Percentiles rank a stretch among this genome's conserved stretches.
Conservation (phyloP, 306 rosid species). For the Pachyrhizus erosus region DNA sequence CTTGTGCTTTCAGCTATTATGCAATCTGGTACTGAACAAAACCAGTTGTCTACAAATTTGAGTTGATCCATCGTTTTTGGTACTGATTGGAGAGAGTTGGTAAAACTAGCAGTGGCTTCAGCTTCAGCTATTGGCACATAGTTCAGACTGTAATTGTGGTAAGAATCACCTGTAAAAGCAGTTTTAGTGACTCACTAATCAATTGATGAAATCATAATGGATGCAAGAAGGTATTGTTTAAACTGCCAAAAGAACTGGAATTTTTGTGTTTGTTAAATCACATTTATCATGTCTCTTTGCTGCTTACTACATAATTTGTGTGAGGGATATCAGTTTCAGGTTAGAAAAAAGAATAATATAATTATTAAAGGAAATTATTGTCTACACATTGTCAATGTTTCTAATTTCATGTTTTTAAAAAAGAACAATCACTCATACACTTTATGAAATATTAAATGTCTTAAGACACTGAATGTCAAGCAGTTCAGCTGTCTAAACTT, state of each 20-base stretch:
- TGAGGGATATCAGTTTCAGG: conserved; percentile 20
- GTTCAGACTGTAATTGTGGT: conserved; percentile 55
- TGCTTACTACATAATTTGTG: conserved; percentile 7
- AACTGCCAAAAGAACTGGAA: conserved; percentile 15
- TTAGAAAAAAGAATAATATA: neutral
- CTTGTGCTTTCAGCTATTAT: conserved; percentile 53
- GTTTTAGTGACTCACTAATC: conserved; percentile 40
- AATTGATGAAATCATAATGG: conserved; percentile 29
- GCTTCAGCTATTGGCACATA: conserved; percentile 47
- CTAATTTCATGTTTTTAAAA: neutral
- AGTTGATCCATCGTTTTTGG: conserved; percentile 49
- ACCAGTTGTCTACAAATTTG: conserved; percentile 40
- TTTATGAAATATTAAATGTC: neutral
- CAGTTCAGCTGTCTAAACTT: conserved; percentile 12
- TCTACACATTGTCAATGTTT: conserved; percentile 23
- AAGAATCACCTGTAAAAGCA: conserved; percentile 64
- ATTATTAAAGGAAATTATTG: neutral
- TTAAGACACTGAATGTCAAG: conserved; percentile 12
- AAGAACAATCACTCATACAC: neutral
- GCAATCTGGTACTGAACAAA: conserved; percentile 40
- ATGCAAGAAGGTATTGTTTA: conserved; percentile 10
- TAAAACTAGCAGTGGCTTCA: conserved; percentile 43
- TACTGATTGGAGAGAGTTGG: conserved; percentile 48
- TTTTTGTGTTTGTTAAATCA: conserved; percentile 9
- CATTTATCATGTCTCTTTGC: conserved; percentile 33